Conservation (phyloP, 2,329 filamentous ascomycete species). For the Fusarium nelsonii region DNA sequence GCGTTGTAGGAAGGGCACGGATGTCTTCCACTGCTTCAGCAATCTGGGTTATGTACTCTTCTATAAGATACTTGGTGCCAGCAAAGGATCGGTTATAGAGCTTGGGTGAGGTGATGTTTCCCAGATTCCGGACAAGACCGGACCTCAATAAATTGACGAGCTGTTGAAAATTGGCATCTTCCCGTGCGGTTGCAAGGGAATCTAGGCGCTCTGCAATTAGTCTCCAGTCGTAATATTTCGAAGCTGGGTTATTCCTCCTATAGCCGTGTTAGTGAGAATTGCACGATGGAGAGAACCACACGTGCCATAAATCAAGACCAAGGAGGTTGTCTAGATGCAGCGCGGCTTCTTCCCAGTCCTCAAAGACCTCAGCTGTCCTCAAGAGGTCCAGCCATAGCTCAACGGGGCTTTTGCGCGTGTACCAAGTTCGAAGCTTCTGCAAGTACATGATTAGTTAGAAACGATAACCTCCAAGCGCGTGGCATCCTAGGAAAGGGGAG, state of each 20-base stretch:
- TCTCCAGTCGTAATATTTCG: constrained; percentile 85
- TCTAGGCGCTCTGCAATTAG: constrained; percentile 83
- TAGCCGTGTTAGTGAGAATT: constrained; percentile 22
- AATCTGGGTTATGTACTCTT: constrained; percentile 89
- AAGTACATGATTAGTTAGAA: constrained; percentile 39
- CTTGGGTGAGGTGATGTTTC: constrained; percentile 85
- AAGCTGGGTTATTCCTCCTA: constrained; percentile 85
- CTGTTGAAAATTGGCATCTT: constrained; percentile 77
- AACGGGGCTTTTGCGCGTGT: constrained; percentile 71
- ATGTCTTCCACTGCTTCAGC: constrained; percentile 85
- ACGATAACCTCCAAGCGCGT: constrained; percentile 8
- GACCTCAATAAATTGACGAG: constrained; percentile 85
- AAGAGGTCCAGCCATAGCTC: constrained; percentile 76
- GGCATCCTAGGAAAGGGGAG: constrained; percentile 8
- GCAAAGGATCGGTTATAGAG: constrained; percentile 88
- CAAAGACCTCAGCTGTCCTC: constrained; percentile 75
- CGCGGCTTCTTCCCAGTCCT: constrained; percentile 90
- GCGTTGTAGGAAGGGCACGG: constrained; percentile 71
- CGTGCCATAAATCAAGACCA: constrained; percentile 83
- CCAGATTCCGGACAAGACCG: constrained; percentile 85
- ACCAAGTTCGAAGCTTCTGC: constrained; percentile 77
- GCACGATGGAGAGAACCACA: constrained; percentile 20
- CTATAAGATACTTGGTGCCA: constrained; percentile 90
- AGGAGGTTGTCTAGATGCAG: constrained; percentile 84
- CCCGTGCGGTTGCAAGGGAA: constrained; percentile 75